phyloP scores from a whole-genome alignment of 1,139 yeast genomes.

The Saccharomycopsis hybrid region DNA sequence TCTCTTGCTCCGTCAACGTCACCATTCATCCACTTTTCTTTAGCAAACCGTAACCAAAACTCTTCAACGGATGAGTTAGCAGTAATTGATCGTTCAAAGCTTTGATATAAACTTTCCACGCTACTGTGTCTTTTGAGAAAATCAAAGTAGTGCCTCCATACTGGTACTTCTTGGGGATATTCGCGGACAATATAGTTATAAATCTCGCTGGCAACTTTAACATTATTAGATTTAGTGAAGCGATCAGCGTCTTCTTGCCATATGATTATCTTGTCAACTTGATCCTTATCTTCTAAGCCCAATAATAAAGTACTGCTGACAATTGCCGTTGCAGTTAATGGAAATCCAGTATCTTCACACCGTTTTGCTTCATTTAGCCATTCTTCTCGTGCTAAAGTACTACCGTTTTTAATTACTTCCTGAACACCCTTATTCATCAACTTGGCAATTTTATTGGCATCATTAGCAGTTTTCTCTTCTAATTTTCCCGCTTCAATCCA shows the following conservation, averaged over 20 bases:
- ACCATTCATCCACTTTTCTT: conserved; percentile 52
- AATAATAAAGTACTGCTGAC: conserved; percentile 27
- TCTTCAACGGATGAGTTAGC: conserved; percentile 43
- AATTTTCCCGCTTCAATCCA: conserved; percentile 71
- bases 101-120: conserved; percentile 35
- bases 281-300: conserved; percentile 1
- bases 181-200: conserved; percentile 41
- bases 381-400: conserved; percentile 30
- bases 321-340: conserved; percentile 24
- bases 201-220: conserved; percentile 40
- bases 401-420: conserved; percentile 32
- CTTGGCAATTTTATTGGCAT: conserved; percentile 35
- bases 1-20: conserved; percentile 48
- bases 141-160: conserved; percentile 51
- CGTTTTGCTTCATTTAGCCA: conserved; percentile 46
- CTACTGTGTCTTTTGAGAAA: conserved; percentile 37
- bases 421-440: conserved; percentile 49
- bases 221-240: conserved; percentile 27
- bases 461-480: conserved; percentile 52
- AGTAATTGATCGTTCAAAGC: conserved; percentile 46
- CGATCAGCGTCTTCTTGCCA: conserved; percentile 34
- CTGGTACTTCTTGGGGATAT: conserved; percentile 41
- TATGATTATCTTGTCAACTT: conserved; percentile 18
- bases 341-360: conserved; percentile 31
- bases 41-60: conserved; percentile 65